Evolutionary conservation across 1,284 basidiomycete genomes (phyloP).

Genomic region (Porphyrellus sp.): DNA sequence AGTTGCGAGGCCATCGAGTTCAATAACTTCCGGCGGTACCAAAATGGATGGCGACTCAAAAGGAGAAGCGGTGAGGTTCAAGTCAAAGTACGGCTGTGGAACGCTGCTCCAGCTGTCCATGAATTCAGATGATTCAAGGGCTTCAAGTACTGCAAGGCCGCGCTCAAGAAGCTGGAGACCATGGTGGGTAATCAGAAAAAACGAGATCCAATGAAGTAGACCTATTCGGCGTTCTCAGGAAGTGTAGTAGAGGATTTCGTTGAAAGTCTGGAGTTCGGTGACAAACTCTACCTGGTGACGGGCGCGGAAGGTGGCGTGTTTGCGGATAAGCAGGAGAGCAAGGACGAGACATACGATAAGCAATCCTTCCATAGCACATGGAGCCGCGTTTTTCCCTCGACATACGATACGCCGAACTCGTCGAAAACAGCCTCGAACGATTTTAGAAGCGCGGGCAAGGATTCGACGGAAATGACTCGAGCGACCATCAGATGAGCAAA

Average conservation of each 20-base stretch:
- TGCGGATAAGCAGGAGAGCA: neutral
- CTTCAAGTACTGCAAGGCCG: conserved; percentile 53
- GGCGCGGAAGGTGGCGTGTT: conserved; percentile 37
- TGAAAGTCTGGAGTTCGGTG: conserved; percentile 58
- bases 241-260: conserved; percentile 47
- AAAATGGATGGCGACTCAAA: conserved; percentile 76
- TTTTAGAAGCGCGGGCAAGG: conserved; percentile 74
- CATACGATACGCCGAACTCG: conserved; percentile 86
- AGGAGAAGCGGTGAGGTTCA: conserved; percentile 45
- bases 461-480: conserved; percentile 69
- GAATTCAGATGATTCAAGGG: conserved; percentile 56
- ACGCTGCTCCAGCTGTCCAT: conserved; percentile 53
- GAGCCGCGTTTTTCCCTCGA: conserved; percentile 78
- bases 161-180: conserved; percentile 56
- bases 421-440: conserved; percentile 84
- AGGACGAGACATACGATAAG: conserved; percentile 58
- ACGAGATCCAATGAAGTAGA: conserved; percentile 24
- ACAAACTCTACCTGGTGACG: conserved; percentile 49
- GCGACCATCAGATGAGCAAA: conserved; percentile 81
- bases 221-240: conserved; percentile 58
- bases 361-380: conserved; percentile 86
- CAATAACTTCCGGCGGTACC: conserved; percentile 85
- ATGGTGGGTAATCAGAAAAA: neutral
- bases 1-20: conserved; percentile 64
- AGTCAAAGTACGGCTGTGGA: conserved; percentile 63